Evolutionary conservation across 108 stramenopile species (phyloP).

Genomic region (Nitzschia inconspicua): DNA sequence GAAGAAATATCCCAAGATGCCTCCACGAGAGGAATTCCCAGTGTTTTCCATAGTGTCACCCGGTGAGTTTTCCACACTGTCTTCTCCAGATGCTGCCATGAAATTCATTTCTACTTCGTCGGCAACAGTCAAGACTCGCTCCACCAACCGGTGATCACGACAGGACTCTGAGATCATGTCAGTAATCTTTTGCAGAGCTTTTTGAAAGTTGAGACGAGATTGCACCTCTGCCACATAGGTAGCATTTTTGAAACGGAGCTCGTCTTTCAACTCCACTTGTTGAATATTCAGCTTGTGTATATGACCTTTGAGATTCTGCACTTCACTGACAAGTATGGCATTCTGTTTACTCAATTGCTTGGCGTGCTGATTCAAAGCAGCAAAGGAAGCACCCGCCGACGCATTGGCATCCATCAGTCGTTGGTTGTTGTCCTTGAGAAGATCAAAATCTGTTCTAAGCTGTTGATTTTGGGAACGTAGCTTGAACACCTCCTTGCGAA

Average conservation of each 20-base stretch:
- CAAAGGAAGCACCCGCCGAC: slow-evolving; percentile 64
- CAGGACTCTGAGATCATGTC: slow-evolving; percentile 58
- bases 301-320: slow-evolving; percentile 26
- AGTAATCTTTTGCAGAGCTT: slow-evolving; percentile 47
- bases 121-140: slow-evolving; percentile 44
- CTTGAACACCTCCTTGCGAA: slow-evolving; percentile 65
- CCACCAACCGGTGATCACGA: slow-evolving; percentile 48
- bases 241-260: slow-evolving; percentile 61
- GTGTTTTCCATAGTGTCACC: neutral
- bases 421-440: slow-evolving; percentile 64
- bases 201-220: slow-evolving; percentile 54
- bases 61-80: neutral
- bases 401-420: slow-evolving; percentile 74
- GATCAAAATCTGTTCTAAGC: slow-evolving; percentile 58
- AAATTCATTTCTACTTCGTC: slow-evolving; percentile 51
- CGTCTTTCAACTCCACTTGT: slow-evolving; percentile 62
- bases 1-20: slow-evolving; percentile 10
- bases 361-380: slow-evolving; percentile 66
- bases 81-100: slow-evolving; percentile 12
- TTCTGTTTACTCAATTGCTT: slow-evolving; percentile 57
- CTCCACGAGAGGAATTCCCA: neutral
- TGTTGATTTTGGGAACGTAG: slow-evolving; percentile 50
- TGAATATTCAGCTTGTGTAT: slow-evolving; percentile 33
- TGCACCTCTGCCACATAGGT: slow-evolving; percentile 69
- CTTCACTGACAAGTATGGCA: slow-evolving; percentile 39